Base-by-base conservation (phyloP, 148 eudicot species). In the Persicaria maculosa region DNA sequence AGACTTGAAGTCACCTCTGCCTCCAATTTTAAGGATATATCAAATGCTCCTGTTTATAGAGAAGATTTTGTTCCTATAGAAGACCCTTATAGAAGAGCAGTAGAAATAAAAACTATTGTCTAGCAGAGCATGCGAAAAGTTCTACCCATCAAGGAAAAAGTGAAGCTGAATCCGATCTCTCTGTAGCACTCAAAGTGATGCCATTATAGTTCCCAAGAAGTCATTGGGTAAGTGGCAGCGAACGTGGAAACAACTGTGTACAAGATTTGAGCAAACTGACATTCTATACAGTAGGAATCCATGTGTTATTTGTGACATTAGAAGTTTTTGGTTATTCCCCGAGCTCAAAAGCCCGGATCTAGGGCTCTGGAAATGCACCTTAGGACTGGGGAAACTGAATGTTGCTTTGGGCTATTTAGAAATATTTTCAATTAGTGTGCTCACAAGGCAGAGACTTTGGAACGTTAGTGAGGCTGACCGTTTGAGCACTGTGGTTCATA, bases 351-450 rank as follows among this genome's bases (percentile, higher is more conserved):
- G 77, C 73, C 74, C 80, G 50, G 83, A 76, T 78, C 64, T 76
- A 70, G 88, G 86, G 77, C 77, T 84, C 65, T 78, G 71, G 76
- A 86, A 86, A 68, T 88, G 88, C 81, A 69, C 76, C 82, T 73
- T 89, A 74, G 75, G 82, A 65, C 79, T 88, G 79, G 99, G 97
- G 19, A 86, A 86, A 79, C 80, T 90, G 76, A 88, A 86, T 76
- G 31, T 89, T 45, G 58, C 82, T 65, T 81, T 92, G 83, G 87
- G 80, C 50, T 82, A 86, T 75, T 76, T 81, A 62, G 74, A 86
- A 50, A 31, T 86, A 61, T 44, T 73, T 55, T 84, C 91, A 52
- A 46, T 82, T 76, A 79, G 79, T 81, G 57, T 81, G 47, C 77
- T 95, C 57, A 50, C 76, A 43, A 76, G 81, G 83, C 86, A 89